Conservation (phyloP, 345 rosid genomes). For the Lagerstroemia speciosa region DNA sequence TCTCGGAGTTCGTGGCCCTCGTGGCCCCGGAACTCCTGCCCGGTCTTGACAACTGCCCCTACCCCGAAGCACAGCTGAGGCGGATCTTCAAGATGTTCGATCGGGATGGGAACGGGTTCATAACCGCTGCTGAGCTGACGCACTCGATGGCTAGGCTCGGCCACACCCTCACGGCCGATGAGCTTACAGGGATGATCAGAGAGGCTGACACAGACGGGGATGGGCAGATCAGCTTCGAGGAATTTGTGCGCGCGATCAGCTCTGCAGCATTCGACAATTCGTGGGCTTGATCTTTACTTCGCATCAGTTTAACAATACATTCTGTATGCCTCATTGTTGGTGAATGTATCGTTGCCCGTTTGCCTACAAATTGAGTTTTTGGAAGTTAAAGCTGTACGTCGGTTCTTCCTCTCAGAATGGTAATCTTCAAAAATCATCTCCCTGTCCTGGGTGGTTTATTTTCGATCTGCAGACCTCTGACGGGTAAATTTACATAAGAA, state of each 20-base stretch:
- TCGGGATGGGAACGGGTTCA: constrained; percentile 66
- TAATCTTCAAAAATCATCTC: background rate
- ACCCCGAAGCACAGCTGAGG: constrained; percentile 62
- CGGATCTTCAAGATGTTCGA: constrained; percentile 65
- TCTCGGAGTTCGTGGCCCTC: constrained; percentile 67
- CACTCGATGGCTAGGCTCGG: constrained; percentile 85
- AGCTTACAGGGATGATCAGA: constrained; percentile 85
- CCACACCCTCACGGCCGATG: constrained; percentile 70
- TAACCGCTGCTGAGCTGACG: constrained; percentile 76
- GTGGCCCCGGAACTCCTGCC: constrained; percentile 72
- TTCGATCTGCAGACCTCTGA: background rate
- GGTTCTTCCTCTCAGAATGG: background rate
- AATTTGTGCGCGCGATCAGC: constrained; percentile 70
- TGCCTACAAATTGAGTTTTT: background rate
- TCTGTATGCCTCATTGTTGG: background rate
- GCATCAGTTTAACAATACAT: background rate
- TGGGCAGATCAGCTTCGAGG: constrained; percentile 71
- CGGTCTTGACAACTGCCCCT: constrained; percentile 48
- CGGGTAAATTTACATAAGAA: background rate
- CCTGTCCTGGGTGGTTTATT: background rate
- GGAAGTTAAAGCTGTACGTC: background rate
- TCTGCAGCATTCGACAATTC: constrained; percentile 86
- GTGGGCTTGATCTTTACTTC: constrained; percentile 30
- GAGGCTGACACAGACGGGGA: constrained; percentile 95
- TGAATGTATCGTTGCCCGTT: background rate